Evolutionary conservation across 441 rosid genomes (phyloP), one percentile per base, ranked within the genome.

Genomic region (Bocquillonia castaneifolia): DNA sequence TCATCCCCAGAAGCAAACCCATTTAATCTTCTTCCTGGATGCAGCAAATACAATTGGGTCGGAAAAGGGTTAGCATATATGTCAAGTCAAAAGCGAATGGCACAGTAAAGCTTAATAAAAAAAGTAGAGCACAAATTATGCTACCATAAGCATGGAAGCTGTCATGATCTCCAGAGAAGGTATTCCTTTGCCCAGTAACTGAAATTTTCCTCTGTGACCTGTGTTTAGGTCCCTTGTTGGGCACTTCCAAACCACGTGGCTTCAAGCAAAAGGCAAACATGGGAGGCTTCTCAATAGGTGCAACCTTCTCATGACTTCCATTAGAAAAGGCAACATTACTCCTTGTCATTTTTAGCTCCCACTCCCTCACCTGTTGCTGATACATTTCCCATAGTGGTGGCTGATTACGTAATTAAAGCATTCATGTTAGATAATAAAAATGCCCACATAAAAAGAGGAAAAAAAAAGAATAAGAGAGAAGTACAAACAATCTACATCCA

Each of bases 211-310:
- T 83, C 36, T 88, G 97, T 7, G 99, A 82, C 76, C 96, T 80
- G 59, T 92, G 98, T 70, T 92, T 92, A 44, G 94, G 88, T 34
- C 97, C 98, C 80, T 72, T 90, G 79, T 94, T 82, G 32, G 88
- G 92, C 70, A 92, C 85, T 79, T 94, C 99, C 84, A 94, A 76
- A 52, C 99, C 97, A 67, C 97, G 87, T 3, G 99, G 99, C 79
- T 92, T 94, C 86, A 90, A 78, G 78, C 97, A 94, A 70, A 94
- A 94, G 67, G 98, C 99, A 90, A 83, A 90, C 94, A 90, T 83
- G 36, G 87, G 80, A 42, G 98, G 98, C 87, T 88, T 94, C 77
- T 92, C 98, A 25, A 47, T 9, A 15, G 72, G 59, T 67, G 84
- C 68, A 59, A 66, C 74, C 76, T 84, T 93, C 68, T 75, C 83